Conservation (phyloP, 495 filamentous ascomycete species). For the Penicillium roqueforti region DNA sequence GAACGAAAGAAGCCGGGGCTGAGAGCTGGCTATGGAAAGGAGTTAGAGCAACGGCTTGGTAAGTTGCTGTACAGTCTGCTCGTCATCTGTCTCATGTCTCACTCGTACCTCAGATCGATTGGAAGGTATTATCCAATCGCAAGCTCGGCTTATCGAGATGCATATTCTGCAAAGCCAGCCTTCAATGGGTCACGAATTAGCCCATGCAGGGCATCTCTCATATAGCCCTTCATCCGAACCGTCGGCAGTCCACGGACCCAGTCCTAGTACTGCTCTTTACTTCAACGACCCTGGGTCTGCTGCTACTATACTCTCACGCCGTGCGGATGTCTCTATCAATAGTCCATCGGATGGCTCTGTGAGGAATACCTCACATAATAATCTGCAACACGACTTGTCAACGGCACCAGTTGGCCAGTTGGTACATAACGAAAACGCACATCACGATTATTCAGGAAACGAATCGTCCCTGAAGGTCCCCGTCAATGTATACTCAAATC, state of each 20-base stretch:
- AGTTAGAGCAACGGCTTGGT: slow-evolving; percentile 75
- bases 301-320: slow-evolving; percentile 24
- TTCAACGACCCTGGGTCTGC: slow-evolving; percentile 35
- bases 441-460: slow-evolving; percentile 40
- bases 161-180: slow-evolving; percentile 43
- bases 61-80: slow-evolving; percentile 3
- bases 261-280: slow-evolving; percentile 35
- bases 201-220: slow-evolving; percentile 28
- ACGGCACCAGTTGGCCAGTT: slow-evolving; percentile 20
- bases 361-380: slow-evolving; percentile 25
- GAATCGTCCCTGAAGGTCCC: slow-evolving; percentile 45
- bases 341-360: slow-evolving; percentile 38
- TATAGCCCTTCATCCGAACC: slow-evolving; percentile 45
- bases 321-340: slow-evolving; percentile 31
- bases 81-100: not conserved
- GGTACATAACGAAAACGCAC: slow-evolving; percentile 20
- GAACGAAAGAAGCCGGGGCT: slow-evolving; percentile 82
- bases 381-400: slow-evolving; percentile 21
- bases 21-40: slow-evolving; percentile 80
- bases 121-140: slow-evolving; percentile 45
- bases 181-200: slow-evolving; percentile 20
- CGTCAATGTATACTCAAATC: slow-evolving; percentile 39
- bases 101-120: slow-evolving; percentile 36
- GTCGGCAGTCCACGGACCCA: slow-evolving; percentile 35
- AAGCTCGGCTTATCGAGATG: slow-evolving; percentile 46